phyloP scores from a whole-genome alignment of 805 yeast genomes.

The Torulaspora microellipsoides region DNA sequence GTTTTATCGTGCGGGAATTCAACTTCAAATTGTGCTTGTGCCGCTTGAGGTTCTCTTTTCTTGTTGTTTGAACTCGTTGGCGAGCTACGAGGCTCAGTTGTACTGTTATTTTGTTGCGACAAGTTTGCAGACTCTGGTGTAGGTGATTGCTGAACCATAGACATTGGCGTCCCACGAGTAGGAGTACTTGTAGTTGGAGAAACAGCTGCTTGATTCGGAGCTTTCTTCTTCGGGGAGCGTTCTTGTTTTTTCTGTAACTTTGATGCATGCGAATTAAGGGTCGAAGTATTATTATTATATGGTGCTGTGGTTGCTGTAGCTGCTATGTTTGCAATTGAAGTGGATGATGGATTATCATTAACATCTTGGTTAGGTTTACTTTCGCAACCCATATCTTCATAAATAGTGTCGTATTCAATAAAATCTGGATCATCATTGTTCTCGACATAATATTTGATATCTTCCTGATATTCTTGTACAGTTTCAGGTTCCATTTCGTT shows the following conservation, averaged over 20 bases:
- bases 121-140: slow-evolving; percentile 9
- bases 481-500: slow-evolving; percentile 75
- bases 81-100: slow-evolving; percentile 1
- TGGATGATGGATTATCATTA: slow-evolving; percentile 31
- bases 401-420: slow-evolving; percentile 88
- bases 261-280: not conserved
- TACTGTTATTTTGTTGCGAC: slow-evolving; percentile 12
- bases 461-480: slow-evolving; percentile 76
- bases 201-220: slow-evolving; percentile 20
- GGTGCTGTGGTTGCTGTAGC: not conserved
- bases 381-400: slow-evolving; percentile 69
- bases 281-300: not conserved
- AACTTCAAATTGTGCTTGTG: slow-evolving; percentile 10
- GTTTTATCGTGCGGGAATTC: slow-evolving; percentile 29
- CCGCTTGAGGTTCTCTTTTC: slow-evolving; percentile 8
- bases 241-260: slow-evolving; percentile 23
- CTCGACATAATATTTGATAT: slow-evolving; percentile 88
- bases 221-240: slow-evolving; percentile 38
- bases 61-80: not conserved
- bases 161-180: slow-evolving; percentile 16
- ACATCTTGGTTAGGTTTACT: slow-evolving; percentile 43
- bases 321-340: slow-evolving; percentile 2
- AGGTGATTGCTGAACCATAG: slow-evolving; percentile 21
- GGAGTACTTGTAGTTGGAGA: slow-evolving; percentile 29
- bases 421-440: slow-evolving; percentile 90